Conservation (phyloP, 495 filamentous ascomycete genomes). For the Venustampulla echinocandica region DNA sequence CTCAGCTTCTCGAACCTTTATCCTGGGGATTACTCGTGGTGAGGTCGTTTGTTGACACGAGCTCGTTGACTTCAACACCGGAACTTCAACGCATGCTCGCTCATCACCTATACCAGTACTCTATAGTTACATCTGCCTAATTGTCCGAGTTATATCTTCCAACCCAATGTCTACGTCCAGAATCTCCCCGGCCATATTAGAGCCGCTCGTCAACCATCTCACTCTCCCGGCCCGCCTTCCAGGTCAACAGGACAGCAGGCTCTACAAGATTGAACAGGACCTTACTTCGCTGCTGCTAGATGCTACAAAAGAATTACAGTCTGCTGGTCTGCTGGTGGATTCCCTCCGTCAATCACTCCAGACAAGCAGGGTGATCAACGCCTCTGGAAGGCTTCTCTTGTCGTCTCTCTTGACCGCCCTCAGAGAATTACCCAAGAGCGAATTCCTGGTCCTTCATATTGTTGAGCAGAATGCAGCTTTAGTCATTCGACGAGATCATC, state of each 20-base stretch:
- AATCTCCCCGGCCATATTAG: not conserved
- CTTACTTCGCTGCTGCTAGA: not conserved
- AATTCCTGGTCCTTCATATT: slow-evolving; percentile 1
- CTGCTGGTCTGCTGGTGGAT: not conserved
- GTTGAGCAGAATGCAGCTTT: slow-evolving; percentile 7
- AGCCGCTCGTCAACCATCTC: slow-evolving; percentile 1
- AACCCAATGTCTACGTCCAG: too few species aligned
- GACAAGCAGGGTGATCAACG: not conserved
- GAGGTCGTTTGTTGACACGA: too few species aligned
- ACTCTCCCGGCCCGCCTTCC: slow-evolving; percentile 3
- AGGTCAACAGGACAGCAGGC: not conserved
- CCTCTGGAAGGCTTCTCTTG: not conserved
- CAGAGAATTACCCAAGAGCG: not conserved
- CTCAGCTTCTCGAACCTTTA: too few species aligned
- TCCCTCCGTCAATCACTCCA: not conserved
- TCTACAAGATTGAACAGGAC: not conserved
- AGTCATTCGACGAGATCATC: not conserved
- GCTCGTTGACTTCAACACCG: too few species aligned
- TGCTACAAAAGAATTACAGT: not conserved
- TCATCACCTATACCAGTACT: too few species aligned
- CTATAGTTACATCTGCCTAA: too few species aligned
- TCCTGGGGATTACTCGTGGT: too few species aligned
- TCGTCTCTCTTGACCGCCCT: not conserved
- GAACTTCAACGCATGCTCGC: too few species aligned
- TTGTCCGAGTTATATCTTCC: too few species aligned